phyloP scores from a whole-genome alignment of 371 early-diverging fungal genomes.

The Mortierella sp. region DNA sequence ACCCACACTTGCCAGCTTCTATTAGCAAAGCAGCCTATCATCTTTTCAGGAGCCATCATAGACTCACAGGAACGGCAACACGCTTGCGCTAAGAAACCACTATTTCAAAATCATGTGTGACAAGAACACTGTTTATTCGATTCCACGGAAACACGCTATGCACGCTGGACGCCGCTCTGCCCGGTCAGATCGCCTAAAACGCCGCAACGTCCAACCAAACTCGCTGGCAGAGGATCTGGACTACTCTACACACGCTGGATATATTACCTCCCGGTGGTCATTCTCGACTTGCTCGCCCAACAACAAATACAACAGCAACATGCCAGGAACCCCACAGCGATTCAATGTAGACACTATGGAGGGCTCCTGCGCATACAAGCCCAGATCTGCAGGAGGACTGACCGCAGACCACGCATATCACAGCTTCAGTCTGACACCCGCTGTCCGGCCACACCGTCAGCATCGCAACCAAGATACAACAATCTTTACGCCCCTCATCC shows the following conservation, averaged over 20 bases:
- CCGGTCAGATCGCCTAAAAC: constrained; percentile 7
- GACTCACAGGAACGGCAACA: neutral
- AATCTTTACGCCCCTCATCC: neutral
- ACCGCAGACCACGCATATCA: neutral
- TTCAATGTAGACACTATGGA: neutral
- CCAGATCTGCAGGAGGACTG: constrained; percentile 3
- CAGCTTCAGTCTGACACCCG: constrained; percentile 3
- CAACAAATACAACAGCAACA: neutral
- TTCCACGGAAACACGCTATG: neutral
- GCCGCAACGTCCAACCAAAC: neutral
- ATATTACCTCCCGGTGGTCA: neutral
- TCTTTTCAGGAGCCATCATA: neutral
- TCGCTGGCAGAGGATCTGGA: neutral
- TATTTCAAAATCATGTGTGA: neutral
- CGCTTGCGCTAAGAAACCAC: neutral
- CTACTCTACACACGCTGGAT: neutral
- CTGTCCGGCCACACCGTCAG: neutral
- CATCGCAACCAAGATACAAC: neutral
- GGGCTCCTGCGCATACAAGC: neutral
- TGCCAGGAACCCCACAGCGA: neutral
- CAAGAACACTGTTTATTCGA: neutral
- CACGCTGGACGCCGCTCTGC: neutral
- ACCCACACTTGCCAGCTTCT: neutral
- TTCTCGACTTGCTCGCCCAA: neutral
- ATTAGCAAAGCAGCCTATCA: no score